A percentile compares a stretch with the other conserved stretches of the same genome.
Evolutionary conservation across 768 basidiomycete species (phyloP).

Genomic region (Tephrocybe rancida): DNA sequence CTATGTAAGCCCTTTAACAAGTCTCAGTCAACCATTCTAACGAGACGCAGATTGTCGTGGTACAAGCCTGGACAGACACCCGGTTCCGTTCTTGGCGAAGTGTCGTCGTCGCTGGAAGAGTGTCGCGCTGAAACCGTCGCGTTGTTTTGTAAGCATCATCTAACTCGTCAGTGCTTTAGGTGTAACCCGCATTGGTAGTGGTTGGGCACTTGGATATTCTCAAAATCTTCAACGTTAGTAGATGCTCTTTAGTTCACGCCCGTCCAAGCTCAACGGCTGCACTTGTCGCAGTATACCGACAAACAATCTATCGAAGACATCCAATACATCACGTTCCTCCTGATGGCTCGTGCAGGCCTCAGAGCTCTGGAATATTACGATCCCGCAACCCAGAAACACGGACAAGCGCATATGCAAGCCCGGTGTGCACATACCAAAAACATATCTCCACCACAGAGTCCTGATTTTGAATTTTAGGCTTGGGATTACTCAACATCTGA

Average conservation of each 20-base stretch:
- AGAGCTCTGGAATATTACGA: constrained; percentile 84
- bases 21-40: neutral
- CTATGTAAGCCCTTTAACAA: constrained; percentile 48
- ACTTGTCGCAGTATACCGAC: constrained; percentile 59
- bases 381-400: constrained; percentile 78
- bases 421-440: constrained; percentile 46
- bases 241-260: neutral
- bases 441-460: neutral
- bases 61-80: constrained; percentile 88
- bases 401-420: constrained; percentile 91
- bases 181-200: constrained; percentile 41
- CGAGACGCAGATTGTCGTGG: constrained; percentile 65
- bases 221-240: constrained; percentile 73
- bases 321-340: constrained; percentile 77
- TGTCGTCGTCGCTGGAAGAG: constrained; percentile 91
- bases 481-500: constrained; percentile 82
- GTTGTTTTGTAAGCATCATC: constrained; percentile 61
- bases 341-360: constrained; percentile 86
- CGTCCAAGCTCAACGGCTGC: neutral
- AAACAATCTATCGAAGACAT: constrained; percentile 74
- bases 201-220: constrained; percentile 77
- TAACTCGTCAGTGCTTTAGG: neutral
- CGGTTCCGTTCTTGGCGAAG: constrained; percentile 81
- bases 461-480: constrained; percentile 43
- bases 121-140: constrained; percentile 91